Evolutionary conservation across 345 rosid genomes (phyloP).

Genomic region (Jatropha curcas): DNA sequence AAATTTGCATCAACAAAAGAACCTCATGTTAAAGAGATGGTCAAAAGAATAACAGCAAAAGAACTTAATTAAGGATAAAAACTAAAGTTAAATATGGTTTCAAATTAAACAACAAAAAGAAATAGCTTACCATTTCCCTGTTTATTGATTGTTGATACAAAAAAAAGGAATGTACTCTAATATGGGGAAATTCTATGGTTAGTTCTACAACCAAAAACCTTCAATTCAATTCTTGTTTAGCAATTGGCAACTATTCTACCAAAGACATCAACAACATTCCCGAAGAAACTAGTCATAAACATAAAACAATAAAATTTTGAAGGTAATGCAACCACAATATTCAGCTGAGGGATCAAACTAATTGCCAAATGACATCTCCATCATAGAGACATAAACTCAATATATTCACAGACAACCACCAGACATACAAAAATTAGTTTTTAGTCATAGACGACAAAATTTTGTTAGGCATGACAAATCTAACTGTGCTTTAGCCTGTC

Average conservation of each 20-base stretch:
- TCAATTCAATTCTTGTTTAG: neutral
- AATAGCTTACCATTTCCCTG: neutral
- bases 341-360: neutral
- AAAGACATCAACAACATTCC: neutral
- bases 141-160: neutral
- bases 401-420: constrained; percentile 1
- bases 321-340: neutral
- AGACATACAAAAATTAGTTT: neutral
- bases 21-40: neutral
- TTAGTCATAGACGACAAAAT: neutral
- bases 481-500: neutral
- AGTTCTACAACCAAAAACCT: neutral
- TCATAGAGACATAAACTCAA: neutral
- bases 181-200: neutral
- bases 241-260: neutral
- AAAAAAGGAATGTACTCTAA: neutral
- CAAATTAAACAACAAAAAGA: neutral
- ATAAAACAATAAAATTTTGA: neutral
- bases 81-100: neutral
- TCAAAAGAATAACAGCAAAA: neutral
- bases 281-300: neutral
- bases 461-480: neutral
- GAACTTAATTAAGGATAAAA: neutral
- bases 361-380: constrained; percentile 2
- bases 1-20: constrained; percentile 2